These are phyloP conservation scores for Graphilbum sp. DNA, from an alignment of 2,329 filamentous ascomycete species.

Conservation along the genomic window DNA sequence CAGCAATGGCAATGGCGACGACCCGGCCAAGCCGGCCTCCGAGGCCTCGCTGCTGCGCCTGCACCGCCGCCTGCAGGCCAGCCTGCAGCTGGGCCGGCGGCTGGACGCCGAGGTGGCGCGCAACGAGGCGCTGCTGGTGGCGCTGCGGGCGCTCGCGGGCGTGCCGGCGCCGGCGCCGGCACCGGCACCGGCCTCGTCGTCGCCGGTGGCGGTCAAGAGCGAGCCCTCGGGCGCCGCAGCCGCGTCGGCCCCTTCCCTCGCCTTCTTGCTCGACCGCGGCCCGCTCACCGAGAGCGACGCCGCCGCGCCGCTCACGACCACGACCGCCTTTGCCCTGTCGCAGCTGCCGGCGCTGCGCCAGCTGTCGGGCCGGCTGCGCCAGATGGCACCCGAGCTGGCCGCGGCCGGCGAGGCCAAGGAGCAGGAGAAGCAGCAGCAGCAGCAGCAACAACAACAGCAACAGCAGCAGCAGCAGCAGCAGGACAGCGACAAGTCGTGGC, in stretches of 20 bases:
- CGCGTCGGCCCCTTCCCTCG: conserved; percentile 22
- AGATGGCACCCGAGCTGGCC: conserved; percentile 47
- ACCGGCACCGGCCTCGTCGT: conserved; percentile 16
- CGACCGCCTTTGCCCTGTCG: conserved; percentile 61
- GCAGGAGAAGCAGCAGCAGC: neutral
- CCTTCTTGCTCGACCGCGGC: conserved; percentile 40
- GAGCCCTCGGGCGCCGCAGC: conserved; percentile 4
- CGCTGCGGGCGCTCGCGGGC: conserved; percentile 35
- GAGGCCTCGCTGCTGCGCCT: conserved; percentile 44
- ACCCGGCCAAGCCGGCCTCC: too few species aligned
- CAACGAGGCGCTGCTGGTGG: conserved; percentile 54
- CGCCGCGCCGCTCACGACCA: conserved; percentile 46
- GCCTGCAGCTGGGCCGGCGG: conserved; percentile 54
- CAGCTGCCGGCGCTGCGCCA: conserved; percentile 67
- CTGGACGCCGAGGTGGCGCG: conserved; percentile 53
- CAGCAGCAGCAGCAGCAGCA: conserved; percentile 15
- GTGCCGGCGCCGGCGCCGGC: neutral
- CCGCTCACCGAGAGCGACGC: conserved; percentile 33
- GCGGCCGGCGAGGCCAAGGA: conserved; percentile 6
- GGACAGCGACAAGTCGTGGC: conserved; percentile 32
- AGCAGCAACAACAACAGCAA: neutral
- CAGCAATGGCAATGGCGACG: too few species aligned
- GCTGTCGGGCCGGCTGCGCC: conserved; percentile 42
- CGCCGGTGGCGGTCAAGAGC: conserved; percentile 4
- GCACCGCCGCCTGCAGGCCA: conserved; percentile 59